Conservation (phyloP, 2,329 filamentous ascomycete species). For the Dactylellina leptospora region DNA sequence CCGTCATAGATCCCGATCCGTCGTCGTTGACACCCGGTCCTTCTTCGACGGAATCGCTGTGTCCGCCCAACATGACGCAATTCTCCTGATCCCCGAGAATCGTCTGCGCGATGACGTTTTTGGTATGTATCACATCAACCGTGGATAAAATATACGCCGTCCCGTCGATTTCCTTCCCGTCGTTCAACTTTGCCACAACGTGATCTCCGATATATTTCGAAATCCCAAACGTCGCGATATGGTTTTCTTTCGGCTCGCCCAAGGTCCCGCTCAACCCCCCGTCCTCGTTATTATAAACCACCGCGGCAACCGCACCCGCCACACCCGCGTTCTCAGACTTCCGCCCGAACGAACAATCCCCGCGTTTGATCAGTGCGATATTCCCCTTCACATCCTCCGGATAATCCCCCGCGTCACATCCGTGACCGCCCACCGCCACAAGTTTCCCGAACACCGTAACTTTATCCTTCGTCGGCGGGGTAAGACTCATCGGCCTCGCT, state of each 20-base stretch:
- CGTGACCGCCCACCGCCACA: constrained; percentile 70
- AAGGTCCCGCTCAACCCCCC: constrained; percentile 74
- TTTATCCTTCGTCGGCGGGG: constrained; percentile 70
- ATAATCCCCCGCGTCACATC: constrained; percentile 73
- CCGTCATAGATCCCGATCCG: constrained; percentile 63
- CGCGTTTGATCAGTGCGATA: constrained; percentile 76
- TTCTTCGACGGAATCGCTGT: constrained; percentile 71
- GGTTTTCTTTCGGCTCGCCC: constrained; percentile 64
- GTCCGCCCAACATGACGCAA: constrained; percentile 72
- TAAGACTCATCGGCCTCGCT: constrained; percentile 71
- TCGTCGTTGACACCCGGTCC: constrained; percentile 68
- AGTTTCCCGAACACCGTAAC: constrained; percentile 70
- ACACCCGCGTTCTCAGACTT: constrained; percentile 75
- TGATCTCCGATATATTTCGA: constrained; percentile 14
- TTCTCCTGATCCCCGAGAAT: constrained; percentile 69
- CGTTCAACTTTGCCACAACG: constrained; percentile 19
- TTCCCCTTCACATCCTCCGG: constrained; percentile 68
- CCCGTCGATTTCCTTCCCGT: constrained; percentile 64
- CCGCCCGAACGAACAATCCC: constrained; percentile 74
- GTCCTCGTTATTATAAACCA: constrained; percentile 77
- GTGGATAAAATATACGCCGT: constrained; percentile 70
- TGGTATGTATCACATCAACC: constrained; percentile 66
- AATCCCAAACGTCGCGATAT: constrained; percentile 50
- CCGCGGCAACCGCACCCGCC: constrained; percentile 74
- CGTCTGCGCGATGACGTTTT: constrained; percentile 72